Evolutionary conservation across 2,329 filamentous ascomycete species (phyloP).

Genomic region (Zasmidium citrigriseum): DNA sequence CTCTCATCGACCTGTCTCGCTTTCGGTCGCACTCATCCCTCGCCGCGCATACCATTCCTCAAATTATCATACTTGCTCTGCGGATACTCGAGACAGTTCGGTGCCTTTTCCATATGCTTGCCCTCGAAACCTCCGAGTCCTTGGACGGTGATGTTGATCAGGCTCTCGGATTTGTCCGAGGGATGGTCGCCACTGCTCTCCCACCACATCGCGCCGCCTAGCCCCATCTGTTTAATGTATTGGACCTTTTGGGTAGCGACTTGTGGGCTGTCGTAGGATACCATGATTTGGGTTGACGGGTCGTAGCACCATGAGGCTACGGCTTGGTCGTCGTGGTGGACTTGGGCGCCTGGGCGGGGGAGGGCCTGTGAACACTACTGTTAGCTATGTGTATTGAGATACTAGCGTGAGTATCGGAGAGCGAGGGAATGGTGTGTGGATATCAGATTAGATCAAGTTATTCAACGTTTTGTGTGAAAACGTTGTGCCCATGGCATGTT

Average conservation of each 20-base stretch:
- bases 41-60: conserved; percentile 40
- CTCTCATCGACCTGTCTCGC: no score
- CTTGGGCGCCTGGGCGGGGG: conserved; percentile 66
- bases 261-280: conserved; percentile 72
- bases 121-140: conserved; percentile 42
- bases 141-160: conserved; percentile 55
- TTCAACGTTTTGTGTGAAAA: conserved; percentile 12
- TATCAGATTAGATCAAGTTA: conserved; percentile 45
- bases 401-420: background rate
- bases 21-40: no score
- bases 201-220: conserved; percentile 98
- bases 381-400: conserved; percentile 5
- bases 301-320: conserved; percentile 80
- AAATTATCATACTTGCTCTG: conserved; percentile 56
- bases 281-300: conserved; percentile 61
- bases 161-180: conserved; percentile 54
- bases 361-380: conserved; percentile 50
- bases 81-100: conserved; percentile 54
- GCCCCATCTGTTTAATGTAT: conserved; percentile 65
- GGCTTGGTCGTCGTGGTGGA: conserved; percentile 63
- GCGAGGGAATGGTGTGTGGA: background rate
- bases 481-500: conserved; percentile 19
- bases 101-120: conserved; percentile 45
- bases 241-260: conserved; percentile 70
- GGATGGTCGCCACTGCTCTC: conserved; percentile 78